These are phyloP conservation scores for Tarenaya hassleriana DNA, from an alignment of 345 rosid genomes.

Conservation along the genomic window DNA sequence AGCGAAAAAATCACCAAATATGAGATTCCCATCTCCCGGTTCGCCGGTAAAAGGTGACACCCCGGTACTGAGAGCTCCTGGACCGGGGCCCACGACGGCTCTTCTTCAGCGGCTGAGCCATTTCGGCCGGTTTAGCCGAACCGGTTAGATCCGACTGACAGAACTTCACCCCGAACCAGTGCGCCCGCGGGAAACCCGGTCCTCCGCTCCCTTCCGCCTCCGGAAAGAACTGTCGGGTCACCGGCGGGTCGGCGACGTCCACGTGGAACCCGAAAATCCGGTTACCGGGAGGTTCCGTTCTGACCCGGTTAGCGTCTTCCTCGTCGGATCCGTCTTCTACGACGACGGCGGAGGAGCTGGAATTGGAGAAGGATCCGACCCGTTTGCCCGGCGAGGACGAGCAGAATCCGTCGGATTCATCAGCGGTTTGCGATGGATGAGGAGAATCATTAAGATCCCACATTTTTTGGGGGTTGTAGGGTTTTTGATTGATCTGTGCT, in stretches of 20 bases:
- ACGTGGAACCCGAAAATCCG: constrained; percentile 29
- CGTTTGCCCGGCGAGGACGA: constrained; percentile 74
- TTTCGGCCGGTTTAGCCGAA: constrained; percentile 32
- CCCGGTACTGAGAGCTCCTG: constrained; percentile 92
- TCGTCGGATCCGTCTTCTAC: constrained; percentile 75
- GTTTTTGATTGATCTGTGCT: constrained; percentile 30
- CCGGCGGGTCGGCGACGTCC: constrained; percentile 42
- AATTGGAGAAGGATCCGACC: constrained; percentile 72
- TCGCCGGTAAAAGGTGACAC: constrained; percentile 94
- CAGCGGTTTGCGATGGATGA: constrained; percentile 38
- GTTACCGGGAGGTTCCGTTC: constrained; percentile 35
- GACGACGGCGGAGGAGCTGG: constrained; percentile 80
- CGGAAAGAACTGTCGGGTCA: constrained; percentile 92
- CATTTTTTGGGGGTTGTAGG: constrained; percentile 29
- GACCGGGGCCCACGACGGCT: constrained; percentile 97
- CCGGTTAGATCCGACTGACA: constrained; percentile 56
- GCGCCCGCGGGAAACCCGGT: constrained; percentile 69
- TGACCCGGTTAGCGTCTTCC: constrained; percentile 39
- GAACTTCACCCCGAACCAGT: constrained; percentile 66
- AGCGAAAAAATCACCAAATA: constrained; percentile 60
- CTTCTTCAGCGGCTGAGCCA: constrained; percentile 73
- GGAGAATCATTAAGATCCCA: constrained; percentile 33
- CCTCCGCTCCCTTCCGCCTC: constrained; percentile 32
- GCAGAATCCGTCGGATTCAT: constrained; percentile 51
- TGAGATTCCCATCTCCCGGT: constrained; percentile 99